Evolutionary conservation across 768 basidiomycete genomes (phyloP), one percentile per base, ranked within the genome.

Genomic region (Nidula microcarpa): DNA sequence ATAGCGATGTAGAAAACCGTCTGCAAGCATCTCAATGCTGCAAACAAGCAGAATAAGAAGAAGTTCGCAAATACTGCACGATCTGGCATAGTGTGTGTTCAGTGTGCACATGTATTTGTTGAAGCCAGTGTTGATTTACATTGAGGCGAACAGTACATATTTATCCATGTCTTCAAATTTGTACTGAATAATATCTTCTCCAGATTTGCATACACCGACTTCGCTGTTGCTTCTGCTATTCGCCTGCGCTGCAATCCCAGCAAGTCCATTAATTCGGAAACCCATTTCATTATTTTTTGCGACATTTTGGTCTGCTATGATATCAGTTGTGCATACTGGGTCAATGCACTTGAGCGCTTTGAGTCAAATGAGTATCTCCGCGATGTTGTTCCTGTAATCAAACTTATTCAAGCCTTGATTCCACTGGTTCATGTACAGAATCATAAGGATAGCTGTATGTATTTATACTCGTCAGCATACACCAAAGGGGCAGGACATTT

Each of bases 91-190:
- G n/a, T n/a, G n/a, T n/a, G n/a, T n/a, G n/a, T n/a, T n/a, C n/a
- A n/a, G n/a, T n/a, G n/a, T n/a, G n/a, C n/a, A n/a, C 37, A 39
- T 39, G 37, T 39, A n/a, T 39, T 39, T 39, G n/a, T 39, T n/a
- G n/a, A 39, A 39, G 37, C 37, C n/a, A 39, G 37, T 39, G 37
- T 39, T 39, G 37, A 39, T 39, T 58, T 71, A 10, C 63, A 68
- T 33, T 35, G 57, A 0, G 67, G 67, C 0, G 69, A 71, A 57
- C 34, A 44, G 68, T 68, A n/a, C n/a, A n/a, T 52, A 6, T 54
- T 49, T 23, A 35, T 18, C 17, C 34, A 16, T 32, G 14, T 9
- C 23, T 16, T 43, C 43, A 14, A 16, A 10, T 41, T n/a, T n/a
- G 13, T 37, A 16, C 6, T 39, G 23, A 17, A 14, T 7, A 23